phyloP scores from a whole-genome alignment of 176 grass and related monocot species.

The Pontederia crassipes region DNA sequence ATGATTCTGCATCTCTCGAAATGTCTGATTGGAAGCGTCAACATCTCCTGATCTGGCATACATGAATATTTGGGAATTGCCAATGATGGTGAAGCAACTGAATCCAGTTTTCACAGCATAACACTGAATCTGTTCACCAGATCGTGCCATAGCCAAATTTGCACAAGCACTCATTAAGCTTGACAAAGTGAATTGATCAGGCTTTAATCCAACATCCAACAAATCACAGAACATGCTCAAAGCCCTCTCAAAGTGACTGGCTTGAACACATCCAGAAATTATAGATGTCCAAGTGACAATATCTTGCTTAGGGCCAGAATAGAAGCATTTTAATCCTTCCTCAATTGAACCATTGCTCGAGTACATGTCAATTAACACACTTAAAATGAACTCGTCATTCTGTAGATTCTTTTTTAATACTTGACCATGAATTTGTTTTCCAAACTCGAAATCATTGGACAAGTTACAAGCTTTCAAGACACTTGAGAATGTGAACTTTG shows the following conservation, averaged over 20 bases:
- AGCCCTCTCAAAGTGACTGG: constrained; percentile 42
- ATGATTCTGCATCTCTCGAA: constrained; percentile 50
- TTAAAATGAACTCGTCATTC: constrained; percentile 46
- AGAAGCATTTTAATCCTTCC: constrained; percentile 58
- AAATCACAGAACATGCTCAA: constrained; percentile 42
- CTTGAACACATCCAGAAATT: constrained; percentile 55
- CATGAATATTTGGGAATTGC: constrained; percentile 72
- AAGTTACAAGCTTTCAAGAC: constrained; percentile 33
- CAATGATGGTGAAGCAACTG: constrained; percentile 33
- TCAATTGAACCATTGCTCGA: constrained; percentile 30
- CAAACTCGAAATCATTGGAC: constrained; percentile 29
- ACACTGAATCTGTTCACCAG: constrained; percentile 54
- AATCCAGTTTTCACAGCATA: constrained; percentile 48
- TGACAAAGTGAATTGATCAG: constrained; percentile 54
- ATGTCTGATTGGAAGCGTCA: constrained; percentile 38
- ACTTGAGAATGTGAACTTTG: constrained; percentile 63
- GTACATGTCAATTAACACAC: constrained; percentile 60
- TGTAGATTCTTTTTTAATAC: constrained; percentile 37
- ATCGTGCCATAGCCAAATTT: constrained; percentile 45
- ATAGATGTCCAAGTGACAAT: constrained; percentile 67
- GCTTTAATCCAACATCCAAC: constrained; percentile 34
- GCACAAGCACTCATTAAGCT: constrained; percentile 61
- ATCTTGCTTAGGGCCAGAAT: constrained; percentile 35
- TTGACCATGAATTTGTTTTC: constrained; percentile 60
- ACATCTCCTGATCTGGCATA: constrained; percentile 70